Evolutionary conservation across 768 basidiomycete species (phyloP).

Genomic region (Astraeus odoratus): DNA sequence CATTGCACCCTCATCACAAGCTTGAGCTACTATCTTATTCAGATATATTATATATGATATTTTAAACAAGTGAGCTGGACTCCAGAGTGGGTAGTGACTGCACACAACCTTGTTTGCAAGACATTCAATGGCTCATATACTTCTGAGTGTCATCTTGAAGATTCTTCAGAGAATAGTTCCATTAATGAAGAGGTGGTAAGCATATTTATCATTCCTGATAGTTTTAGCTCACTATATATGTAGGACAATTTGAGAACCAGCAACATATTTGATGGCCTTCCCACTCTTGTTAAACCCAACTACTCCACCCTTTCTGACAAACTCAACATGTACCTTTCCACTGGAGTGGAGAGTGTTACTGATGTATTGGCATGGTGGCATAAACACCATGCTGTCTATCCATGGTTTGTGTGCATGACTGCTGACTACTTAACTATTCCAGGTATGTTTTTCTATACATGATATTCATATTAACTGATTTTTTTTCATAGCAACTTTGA

Average conservation of each 20-base stretch:
- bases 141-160: not conserved
- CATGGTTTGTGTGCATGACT: not conserved
- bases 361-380: not conserved
- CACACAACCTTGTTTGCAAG: constrained; percentile 9
- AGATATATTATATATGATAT: too few relatives aligned
- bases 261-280: constrained; percentile 2
- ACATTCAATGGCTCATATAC: not conserved
- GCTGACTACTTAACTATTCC: not conserved
- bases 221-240: not conserved
- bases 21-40: too few relatives aligned
- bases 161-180: not conserved
- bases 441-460: not conserved
- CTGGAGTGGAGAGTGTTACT: not conserved
- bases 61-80: constrained; percentile 23
- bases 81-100: constrained; percentile 19
- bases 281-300: not conserved
- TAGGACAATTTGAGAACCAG: not conserved
- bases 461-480: not conserved
- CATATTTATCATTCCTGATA: too few relatives aligned
- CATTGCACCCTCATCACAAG: constrained; percentile 26
- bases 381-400: not conserved
- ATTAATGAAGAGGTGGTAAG: not conserved
- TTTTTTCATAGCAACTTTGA: constrained; percentile 22
- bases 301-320: not conserved
- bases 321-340: not conserved